phyloP scores from a whole-genome alignment of 2,329 filamentous ascomycete genomes.

The Periconia macrospinosa region DNA sequence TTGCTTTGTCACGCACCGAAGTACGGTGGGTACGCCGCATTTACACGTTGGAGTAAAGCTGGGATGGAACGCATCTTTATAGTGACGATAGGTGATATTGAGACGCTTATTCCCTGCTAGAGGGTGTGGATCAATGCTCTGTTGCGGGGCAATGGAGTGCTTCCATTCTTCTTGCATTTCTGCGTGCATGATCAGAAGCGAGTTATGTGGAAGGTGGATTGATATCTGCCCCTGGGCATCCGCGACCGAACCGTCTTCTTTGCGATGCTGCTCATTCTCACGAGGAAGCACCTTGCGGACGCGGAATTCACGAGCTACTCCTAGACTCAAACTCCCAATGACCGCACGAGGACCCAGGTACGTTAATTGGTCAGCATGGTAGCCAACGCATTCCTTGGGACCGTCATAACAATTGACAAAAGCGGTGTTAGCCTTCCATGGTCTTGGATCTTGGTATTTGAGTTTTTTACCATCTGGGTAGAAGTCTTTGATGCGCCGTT shows the following conservation, averaged over 20 bases:
- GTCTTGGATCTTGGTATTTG: constrained; percentile 70
- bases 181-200: constrained; percentile 91
- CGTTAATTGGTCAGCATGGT: constrained; percentile 89
- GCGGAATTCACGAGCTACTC: constrained; percentile 90
- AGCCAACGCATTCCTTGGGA: constrained; percentile 80
- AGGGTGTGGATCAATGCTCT: constrained; percentile 81
- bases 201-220: constrained; percentile 93
- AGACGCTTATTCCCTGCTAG: constrained; percentile 78
- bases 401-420: constrained; percentile 95
- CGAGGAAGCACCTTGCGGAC: constrained; percentile 72
- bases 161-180: constrained; percentile 99
- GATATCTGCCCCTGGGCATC: constrained; percentile 83
- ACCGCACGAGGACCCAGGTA: constrained; percentile 87
- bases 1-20: constrained; percentile 80
- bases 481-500: constrained; percentile 65
- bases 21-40: constrained; percentile 68
- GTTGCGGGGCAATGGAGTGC: constrained; percentile 76
- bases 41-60: constrained; percentile 74
- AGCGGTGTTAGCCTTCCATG: constrained; percentile 84
- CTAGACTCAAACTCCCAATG: constrained; percentile 87
- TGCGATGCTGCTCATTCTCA: constrained; percentile 50
- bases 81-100: constrained; percentile 92
- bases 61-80: constrained; percentile 76
- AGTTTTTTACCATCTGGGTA: constrained; percentile 75
- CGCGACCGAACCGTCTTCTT: constrained; percentile 43